Percentiles rank a stretch among this genome's conserved stretches.
phyloP scores from a whole-genome alignment of 768 basidiomycete genomes.

The Tylopilus subfusipes region DNA sequence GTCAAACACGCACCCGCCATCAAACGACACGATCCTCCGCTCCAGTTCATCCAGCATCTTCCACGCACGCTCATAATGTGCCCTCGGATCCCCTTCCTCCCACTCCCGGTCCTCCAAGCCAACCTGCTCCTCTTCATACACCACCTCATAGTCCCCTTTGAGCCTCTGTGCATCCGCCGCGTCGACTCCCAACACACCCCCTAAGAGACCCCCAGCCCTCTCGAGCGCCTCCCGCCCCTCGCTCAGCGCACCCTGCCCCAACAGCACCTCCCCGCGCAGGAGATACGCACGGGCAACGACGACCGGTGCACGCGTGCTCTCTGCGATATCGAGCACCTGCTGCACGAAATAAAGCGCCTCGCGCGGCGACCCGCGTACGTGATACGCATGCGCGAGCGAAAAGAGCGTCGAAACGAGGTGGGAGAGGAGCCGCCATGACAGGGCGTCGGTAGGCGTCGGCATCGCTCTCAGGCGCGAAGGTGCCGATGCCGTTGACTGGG shows the following conservation, averaged over 20 bases:
- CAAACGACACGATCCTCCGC: slow-evolving; percentile 48
- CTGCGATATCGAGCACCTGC: slow-evolving; percentile 72
- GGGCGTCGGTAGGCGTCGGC: slow-evolving; percentile 41
- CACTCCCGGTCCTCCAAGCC: slow-evolving; percentile 25
- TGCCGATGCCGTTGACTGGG: slow-evolving; percentile 14
- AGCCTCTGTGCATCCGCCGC: slow-evolving; percentile 56
- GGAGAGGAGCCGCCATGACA: slow-evolving; percentile 77
- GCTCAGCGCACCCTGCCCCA: slow-evolving; percentile 57
- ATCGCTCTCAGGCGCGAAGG: slow-evolving; percentile 10
- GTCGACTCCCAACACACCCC: slow-evolving; percentile 51
- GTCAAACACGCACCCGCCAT: slow-evolving; percentile 43
- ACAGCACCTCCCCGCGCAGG: slow-evolving; percentile 64
- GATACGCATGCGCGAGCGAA: slow-evolving; percentile 60
- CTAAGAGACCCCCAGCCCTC: slow-evolving; percentile 45
- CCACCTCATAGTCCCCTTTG: slow-evolving; percentile 46
- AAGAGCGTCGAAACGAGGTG: slow-evolving; percentile 66
- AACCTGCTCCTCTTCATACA: slow-evolving; percentile 25
- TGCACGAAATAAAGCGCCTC: slow-evolving; percentile 84
- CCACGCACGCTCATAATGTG: slow-evolving; percentile 54
- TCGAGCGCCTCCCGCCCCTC: slow-evolving; percentile 55
- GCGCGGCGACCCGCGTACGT: slow-evolving; percentile 71
- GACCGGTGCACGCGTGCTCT: slow-evolving; percentile 61
- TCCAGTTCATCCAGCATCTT: slow-evolving; percentile 62
- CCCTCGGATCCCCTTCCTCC: slow-evolving; percentile 42
- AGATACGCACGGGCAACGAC: slow-evolving; percentile 63